Evolutionary conservation across 202 grass and related monocot species (phyloP).

Genomic region (Dendrocalamus latiflorus): DNA sequence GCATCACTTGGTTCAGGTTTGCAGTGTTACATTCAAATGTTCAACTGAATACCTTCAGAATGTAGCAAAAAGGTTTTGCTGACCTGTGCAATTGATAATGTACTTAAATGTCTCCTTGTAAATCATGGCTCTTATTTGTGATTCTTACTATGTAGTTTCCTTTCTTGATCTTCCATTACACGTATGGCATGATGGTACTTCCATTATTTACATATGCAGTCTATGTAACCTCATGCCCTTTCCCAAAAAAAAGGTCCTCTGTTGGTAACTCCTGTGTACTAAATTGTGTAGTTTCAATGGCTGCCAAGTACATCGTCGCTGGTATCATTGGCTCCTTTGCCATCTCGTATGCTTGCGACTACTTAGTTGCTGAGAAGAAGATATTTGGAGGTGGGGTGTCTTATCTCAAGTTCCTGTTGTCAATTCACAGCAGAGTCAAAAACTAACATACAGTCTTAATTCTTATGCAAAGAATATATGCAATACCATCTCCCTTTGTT

Average conservation of each 20-base stretch:
- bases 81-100: neutral
- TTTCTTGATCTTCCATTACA: neutral
- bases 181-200: neutral
- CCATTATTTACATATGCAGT: neutral
- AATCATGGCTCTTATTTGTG: neutral
- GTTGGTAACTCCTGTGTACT: neutral
- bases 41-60: neutral
- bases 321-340: constrained; percentile 33
- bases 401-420: neutral
- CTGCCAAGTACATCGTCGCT: constrained; percentile 53
- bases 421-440: neutral
- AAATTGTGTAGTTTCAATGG: constrained; percentile 43
- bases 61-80: neutral
- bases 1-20: neutral
- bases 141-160: neutral
- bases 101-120: neutral
- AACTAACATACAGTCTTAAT: neutral
- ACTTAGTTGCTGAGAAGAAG: constrained; percentile 65
- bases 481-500: neutral
- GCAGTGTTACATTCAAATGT: neutral
- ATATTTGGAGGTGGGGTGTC: constrained; percentile 58
- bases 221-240: neutral
- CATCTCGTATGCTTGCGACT: constrained; percentile 49
- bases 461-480: neutral
- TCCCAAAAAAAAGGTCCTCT: neutral